These are phyloP conservation scores for Polyporus arcularius DNA, from an alignment of 768 basidiomycete species.

Conservation along the genomic window DNA sequence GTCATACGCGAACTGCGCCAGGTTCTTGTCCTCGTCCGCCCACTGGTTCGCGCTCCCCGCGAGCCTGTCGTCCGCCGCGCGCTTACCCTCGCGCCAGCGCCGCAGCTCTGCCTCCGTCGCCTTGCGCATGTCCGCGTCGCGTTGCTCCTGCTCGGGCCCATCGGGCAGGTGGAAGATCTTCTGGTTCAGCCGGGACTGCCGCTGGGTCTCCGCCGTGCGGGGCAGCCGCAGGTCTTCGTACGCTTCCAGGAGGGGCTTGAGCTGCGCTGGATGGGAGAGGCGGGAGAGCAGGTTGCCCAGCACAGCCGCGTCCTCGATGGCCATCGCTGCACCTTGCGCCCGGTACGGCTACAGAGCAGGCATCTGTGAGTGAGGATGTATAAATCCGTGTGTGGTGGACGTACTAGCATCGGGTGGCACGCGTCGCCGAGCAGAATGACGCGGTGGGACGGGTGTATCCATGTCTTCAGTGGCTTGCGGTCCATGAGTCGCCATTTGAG, in stretches of 20 bases:
- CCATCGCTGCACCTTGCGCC: constrained; percentile 45
- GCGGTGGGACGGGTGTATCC: constrained; percentile 38
- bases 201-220: constrained; percentile 52
- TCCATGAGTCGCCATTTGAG: constrained; percentile 47
- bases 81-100: constrained; percentile 22
- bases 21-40: constrained; percentile 56
- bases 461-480: constrained; percentile 39
- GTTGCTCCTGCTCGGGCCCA: constrained; percentile 49
- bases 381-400: constrained; percentile 8
- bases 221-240: constrained; percentile 53
- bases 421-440: constrained; percentile 42
- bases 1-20: constrained; percentile 52
- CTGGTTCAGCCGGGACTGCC: constrained; percentile 51
- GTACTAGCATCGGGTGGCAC: constrained; percentile 46
- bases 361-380: background rate
- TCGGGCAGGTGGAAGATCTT: constrained; percentile 57
- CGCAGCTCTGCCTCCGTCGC: constrained; percentile 46
- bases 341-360: constrained; percentile 37
- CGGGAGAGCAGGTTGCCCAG: constrained; percentile 50
- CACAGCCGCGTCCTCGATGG: constrained; percentile 55
- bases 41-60: constrained; percentile 53
- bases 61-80: constrained; percentile 20
- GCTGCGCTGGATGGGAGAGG: constrained; percentile 43
- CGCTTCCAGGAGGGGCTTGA: constrained; percentile 46
- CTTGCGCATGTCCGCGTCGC: constrained; percentile 51